phyloP scores from a whole-genome alignment of 176 grass and related monocot genomes.

The Elaeis guineensis region DNA sequence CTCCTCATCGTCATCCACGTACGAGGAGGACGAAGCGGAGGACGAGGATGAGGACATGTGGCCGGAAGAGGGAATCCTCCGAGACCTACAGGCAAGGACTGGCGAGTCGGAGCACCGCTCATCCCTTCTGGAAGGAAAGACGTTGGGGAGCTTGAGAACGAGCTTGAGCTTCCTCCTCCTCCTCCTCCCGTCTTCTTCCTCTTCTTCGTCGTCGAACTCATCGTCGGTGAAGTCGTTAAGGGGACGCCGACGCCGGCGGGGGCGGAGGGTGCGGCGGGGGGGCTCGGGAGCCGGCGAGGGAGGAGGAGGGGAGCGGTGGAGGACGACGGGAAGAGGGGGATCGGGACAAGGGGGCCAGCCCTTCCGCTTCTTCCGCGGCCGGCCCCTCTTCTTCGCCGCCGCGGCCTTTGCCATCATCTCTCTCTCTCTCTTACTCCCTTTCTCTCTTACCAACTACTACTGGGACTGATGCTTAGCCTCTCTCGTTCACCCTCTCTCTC shows the following conservation, averaged over 20 bases:
- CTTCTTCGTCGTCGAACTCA: constrained; percentile 5
- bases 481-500: constrained; percentile 18
- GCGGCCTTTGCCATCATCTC: constrained; percentile 45
- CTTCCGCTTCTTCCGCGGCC: constrained; percentile 27
- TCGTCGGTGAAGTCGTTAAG: constrained; percentile 33
- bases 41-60: constrained; percentile 1
- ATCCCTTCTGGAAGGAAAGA: constrained; percentile 6
- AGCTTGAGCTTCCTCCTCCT: constrained; percentile 78
- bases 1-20: constrained; percentile 25
- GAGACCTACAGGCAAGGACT: constrained; percentile 2
- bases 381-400: constrained; percentile 21
- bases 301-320: background rate
- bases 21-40: constrained; percentile 27
- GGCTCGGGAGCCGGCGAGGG: constrained; percentile 2
- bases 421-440: constrained; percentile 20
- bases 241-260: constrained; percentile 27
- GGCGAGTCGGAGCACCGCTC: background rate
- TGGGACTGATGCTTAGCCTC: constrained; percentile 3
- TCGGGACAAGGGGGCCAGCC: background rate
- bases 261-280: constrained; percentile 27
- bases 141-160: constrained; percentile 52
- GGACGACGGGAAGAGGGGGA: too few relatives aligned
- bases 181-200: background rate
- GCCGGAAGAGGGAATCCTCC: background rate
- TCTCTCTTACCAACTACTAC: constrained; percentile 35